A percentile compares a stretch with the other conserved stretches of the same genome.
Conservation (phyloP, 345 rosid genomes). For the Noccaea bulbosa region DNA sequence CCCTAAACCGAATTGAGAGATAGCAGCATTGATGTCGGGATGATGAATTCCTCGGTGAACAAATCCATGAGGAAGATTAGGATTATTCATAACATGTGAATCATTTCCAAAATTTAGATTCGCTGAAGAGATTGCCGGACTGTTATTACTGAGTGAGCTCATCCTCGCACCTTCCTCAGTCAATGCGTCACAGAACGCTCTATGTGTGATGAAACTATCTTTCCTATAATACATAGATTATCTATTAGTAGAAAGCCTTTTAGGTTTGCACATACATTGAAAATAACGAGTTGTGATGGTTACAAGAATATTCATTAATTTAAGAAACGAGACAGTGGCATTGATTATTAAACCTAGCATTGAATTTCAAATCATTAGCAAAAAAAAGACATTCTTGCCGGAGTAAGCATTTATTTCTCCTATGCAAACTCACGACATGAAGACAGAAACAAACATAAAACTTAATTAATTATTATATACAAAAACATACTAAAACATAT, state of each 20-base stretch:
- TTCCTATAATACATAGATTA: slow-evolving; percentile 55
- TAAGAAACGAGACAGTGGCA: slow-evolving; percentile 20
- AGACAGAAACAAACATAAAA: slow-evolving; percentile 38
- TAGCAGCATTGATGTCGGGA: slow-evolving; percentile 45
- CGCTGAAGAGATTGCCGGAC: slow-evolving; percentile 22
- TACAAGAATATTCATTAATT: background rate
- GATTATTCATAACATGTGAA: slow-evolving; percentile 27
- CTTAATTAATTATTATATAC: background rate
- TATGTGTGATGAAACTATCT: slow-evolving; percentile 92
- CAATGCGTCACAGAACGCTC: slow-evolving; percentile 95
- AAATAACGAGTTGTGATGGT: background rate
- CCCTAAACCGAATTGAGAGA: slow-evolving; percentile 55
- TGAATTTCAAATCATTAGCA: slow-evolving; percentile 47
- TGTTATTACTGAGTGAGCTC: slow-evolving; percentile 47
- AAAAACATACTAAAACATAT: background rate
- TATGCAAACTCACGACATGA: slow-evolving; percentile 38
- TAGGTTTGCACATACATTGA: slow-evolving; percentile 8
- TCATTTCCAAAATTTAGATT: slow-evolving; percentile 67
- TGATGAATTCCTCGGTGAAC: slow-evolving; percentile 55
- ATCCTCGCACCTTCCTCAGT: slow-evolving; percentile 80
- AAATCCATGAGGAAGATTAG: slow-evolving; percentile 60
- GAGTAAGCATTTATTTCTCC: slow-evolving; percentile 54
- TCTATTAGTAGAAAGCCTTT: slow-evolving; percentile 15
- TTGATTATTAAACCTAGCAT: slow-evolving; percentile 35
- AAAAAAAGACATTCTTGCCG: slow-evolving; percentile 35